Base-by-base conservation (phyloP, 352 stramenopile genomes). In the Phytopythium delawarense region DNA sequence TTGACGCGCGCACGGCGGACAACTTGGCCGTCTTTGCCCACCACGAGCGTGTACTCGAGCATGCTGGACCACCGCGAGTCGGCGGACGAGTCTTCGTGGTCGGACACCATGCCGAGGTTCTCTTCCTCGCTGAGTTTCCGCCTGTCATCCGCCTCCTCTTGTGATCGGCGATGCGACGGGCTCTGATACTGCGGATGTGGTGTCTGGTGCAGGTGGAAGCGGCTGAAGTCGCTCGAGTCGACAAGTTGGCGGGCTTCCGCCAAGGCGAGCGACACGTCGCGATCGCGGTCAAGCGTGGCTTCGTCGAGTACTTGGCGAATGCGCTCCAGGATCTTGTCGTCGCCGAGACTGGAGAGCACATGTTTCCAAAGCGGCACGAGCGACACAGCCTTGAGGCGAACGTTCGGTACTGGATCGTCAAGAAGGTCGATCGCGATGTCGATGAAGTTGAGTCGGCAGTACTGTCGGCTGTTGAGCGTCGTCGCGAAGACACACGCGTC, bases 11-110 rank as follows among this genome's bases (percentile, higher is more conserved):
- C 85, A 51, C 85, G 74, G 35, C 83, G 85, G 44, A 91, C 80
- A n/a, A 94, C 83, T 64, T 94, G 85, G 2, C 85, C 85, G 30
- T 94, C 85, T 51, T 92, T 94, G 18, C 81, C 85, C 7, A 94
- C 85, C 16, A 92, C 81, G 20, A 94, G 63, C 30, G 85, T 92
- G 62, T 94, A 94, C 61, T 94, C 85, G 5, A 94, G 78, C 85
- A 94, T 94, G 61, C 81, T 91, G 1, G 81, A 91, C 85, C 85
- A 94, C 28, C 91, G 91, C 18, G 83, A 87, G 48, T 94, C 85
- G 30, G 81, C 77, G 6, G 80, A 87, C 13, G 79, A 88, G 62
- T 92, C 82, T 60, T 94, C 85, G 30, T 94, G 85, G 50, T 94
- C 85, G 0, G 79, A 82, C 50, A 78, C 74, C 45, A 94, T 59